Percentiles rank a stretch among this genome's conserved stretches.
Conservation (phyloP, 768 basidiomycete species). For the Cystofilobasidium capitatum region DNA sequence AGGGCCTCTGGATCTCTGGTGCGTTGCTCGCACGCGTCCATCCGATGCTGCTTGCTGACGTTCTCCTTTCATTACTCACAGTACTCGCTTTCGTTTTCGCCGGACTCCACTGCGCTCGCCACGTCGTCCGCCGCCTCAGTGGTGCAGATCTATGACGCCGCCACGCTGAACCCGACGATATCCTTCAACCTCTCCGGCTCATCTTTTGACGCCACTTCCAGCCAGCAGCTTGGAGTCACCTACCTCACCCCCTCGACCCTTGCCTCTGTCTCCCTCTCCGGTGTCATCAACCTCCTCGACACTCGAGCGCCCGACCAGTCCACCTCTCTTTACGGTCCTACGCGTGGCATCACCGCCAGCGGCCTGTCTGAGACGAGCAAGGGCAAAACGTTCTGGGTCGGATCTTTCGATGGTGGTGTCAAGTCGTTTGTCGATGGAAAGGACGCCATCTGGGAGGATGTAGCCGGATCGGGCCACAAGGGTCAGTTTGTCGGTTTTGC, state of each 20-base stretch:
- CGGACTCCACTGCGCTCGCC: conserved; percentile 22
- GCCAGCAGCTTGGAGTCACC: conserved; percentile 23
- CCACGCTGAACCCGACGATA: conserved; percentile 3
- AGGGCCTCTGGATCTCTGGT: conserved; percentile 9
- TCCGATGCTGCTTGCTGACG: not conserved
- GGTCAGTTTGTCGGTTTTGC: conserved; percentile 60
- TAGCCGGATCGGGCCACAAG: conserved; percentile 57
- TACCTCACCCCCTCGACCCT: conserved; percentile 24
- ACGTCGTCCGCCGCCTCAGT: conserved; percentile 23
- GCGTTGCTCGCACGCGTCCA: not conserved
- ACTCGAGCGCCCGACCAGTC: conserved; percentile 55
- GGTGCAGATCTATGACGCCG: conserved; percentile 22
- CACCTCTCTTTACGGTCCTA: conserved; percentile 53
- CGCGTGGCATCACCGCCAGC: conserved; percentile 66
- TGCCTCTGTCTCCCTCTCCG: conserved; percentile 57
- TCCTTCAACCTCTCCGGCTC: conserved; percentile 21
- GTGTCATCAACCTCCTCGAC: conserved; percentile 74
- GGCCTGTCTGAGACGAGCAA: conserved; percentile 11
- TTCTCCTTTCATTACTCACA: not conserved
- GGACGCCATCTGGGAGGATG: conserved; percentile 31
- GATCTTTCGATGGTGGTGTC: conserved; percentile 68
- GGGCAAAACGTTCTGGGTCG: conserved; percentile 61
- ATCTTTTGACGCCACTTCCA: not conserved
- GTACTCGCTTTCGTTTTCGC: conserved; percentile 24
- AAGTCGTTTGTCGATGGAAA: conserved; percentile 51